Percentiles rank a stretch among this genome's conserved stretches.
Evolutionary conservation across 2,329 filamentous ascomycete genomes (phyloP).

Genomic region (Lecanosticta acicola): DNA sequence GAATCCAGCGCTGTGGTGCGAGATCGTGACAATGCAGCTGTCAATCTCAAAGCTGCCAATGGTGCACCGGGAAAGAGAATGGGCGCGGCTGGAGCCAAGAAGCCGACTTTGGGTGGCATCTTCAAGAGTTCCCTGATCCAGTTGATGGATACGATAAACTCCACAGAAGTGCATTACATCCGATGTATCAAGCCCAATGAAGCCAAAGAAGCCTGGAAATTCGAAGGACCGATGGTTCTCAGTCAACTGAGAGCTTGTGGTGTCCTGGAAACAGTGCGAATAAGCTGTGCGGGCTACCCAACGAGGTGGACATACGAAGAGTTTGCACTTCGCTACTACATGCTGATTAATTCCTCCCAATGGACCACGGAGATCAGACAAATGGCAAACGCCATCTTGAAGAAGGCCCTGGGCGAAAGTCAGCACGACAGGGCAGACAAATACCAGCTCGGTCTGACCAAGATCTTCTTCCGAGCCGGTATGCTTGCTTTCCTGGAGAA

Average conservation of each 20-base stretch:
- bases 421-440: conserved; percentile 71
- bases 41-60: conserved; percentile 65
- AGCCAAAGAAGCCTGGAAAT: conserved; percentile 93
- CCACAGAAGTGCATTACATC: conserved; percentile 97
- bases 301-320: conserved; percentile 99
- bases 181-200: conserved; percentile 99
- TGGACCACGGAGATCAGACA: conserved; percentile 93
- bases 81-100: conserved; percentile 86
- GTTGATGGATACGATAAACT: conserved; percentile 95
- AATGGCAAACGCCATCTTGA: conserved; percentile 89
- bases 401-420: conserved; percentile 68
- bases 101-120: conserved; percentile 94
- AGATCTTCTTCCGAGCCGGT: conserved; percentile 98
- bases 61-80: conserved; percentile 64
- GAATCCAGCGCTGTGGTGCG: conserved; percentile 79
- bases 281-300: conserved; percentile 94
- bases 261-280: conserved; percentile 96
- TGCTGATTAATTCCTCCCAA: conserved; percentile 81
- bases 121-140: conserved; percentile 98
- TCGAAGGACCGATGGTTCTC: conserved; percentile 97
- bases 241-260: conserved; percentile 95
- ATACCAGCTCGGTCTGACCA: conserved; percentile 94
- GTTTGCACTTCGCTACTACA: conserved; percentile 95
- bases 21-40: conserved; percentile 69
- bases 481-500: conserved; percentile 99